phyloP scores from a whole-genome alignment of 805 yeast species.

The Geotrichum ghanense region DNA sequence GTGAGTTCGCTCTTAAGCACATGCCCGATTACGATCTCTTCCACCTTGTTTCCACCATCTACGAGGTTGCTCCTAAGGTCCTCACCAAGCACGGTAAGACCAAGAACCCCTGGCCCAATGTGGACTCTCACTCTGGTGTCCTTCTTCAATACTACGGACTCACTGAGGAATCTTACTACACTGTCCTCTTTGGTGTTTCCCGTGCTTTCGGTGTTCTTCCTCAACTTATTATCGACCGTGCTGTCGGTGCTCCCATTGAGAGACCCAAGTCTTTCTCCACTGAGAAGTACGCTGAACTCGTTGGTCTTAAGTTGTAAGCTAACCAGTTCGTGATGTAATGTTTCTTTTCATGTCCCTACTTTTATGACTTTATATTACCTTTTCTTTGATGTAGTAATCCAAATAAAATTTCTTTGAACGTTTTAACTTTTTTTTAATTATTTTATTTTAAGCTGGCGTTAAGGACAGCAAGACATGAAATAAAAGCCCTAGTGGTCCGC shows the following conservation, averaged over 20 bases:
- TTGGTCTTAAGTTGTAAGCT: slow-evolving; percentile 4
- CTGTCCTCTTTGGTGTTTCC: slow-evolving; percentile 77
- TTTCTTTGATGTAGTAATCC: not conserved
- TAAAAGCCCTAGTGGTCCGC: no score
- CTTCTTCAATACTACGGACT: slow-evolving; percentile 76
- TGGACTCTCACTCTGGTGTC: slow-evolving; percentile 81
- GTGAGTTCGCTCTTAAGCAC: slow-evolving; percentile 58
- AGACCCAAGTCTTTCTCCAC: slow-evolving; percentile 92
- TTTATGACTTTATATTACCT: slow-evolving; percentile 1
- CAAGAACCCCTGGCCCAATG: slow-evolving; percentile 90
- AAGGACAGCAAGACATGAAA: no score
- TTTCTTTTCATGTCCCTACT: not conserved
- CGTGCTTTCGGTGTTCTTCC: slow-evolving; percentile 83
- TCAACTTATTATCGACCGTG: slow-evolving; percentile 76
- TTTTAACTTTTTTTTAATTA: not conserved
- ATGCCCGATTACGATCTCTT: slow-evolving; percentile 65
- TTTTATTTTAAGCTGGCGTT: no score
- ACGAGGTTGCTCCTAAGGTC: slow-evolving; percentile 74
- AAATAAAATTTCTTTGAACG: not conserved
- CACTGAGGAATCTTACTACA: slow-evolving; percentile 73
- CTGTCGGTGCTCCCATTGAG: slow-evolving; percentile 71
- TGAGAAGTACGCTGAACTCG: slow-evolving; percentile 80
- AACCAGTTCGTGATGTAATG: not conserved
- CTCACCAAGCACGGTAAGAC: slow-evolving; percentile 79
- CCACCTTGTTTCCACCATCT: slow-evolving; percentile 65